These are phyloP conservation scores for Mortierella sp. DNA, from an alignment of 371 early-diverging fungal species.

Conservation along the genomic window DNA sequence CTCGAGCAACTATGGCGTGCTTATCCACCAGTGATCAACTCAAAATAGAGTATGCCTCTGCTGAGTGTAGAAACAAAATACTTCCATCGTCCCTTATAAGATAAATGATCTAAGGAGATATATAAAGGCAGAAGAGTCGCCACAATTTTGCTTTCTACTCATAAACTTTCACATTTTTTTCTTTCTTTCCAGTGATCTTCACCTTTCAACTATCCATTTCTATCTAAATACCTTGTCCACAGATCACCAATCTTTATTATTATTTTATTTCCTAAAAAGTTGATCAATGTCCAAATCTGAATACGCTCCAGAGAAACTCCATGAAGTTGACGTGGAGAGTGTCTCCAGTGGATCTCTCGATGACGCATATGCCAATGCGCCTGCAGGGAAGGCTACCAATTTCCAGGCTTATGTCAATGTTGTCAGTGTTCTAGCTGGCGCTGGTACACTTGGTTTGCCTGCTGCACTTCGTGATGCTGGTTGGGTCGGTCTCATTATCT, in stretches of 20 bases:
- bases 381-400: conserved; percentile 52
- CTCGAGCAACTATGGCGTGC: conserved; percentile 26
- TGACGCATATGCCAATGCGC: conserved; percentile 39
- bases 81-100: too few relatives aligned
- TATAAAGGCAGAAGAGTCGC: too few relatives aligned
- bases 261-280: background rate
- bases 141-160: too few relatives aligned
- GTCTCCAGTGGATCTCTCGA: conserved; percentile 36
- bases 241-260: background rate
- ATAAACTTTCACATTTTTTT: too few relatives aligned
- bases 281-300: conserved; percentile 27
- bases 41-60: background rate
- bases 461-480: conserved; percentile 85
- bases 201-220: background rate
- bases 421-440: conserved; percentile 88
- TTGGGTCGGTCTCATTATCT: conserved; percentile 82
- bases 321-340: conserved; percentile 47
- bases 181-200: too few relatives aligned
- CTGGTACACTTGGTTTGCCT: conserved; percentile 88
- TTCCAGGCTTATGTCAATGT: conserved; percentile 73
- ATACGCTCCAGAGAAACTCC: conserved; percentile 23
- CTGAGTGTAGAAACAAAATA: background rate
- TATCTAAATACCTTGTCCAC: background rate
- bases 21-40: conserved; percentile 3
- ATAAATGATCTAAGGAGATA: too few relatives aligned